Base-by-base conservation (phyloP, 2,329 filamentous ascomycete species). In the Fusarium temperatum region DNA sequence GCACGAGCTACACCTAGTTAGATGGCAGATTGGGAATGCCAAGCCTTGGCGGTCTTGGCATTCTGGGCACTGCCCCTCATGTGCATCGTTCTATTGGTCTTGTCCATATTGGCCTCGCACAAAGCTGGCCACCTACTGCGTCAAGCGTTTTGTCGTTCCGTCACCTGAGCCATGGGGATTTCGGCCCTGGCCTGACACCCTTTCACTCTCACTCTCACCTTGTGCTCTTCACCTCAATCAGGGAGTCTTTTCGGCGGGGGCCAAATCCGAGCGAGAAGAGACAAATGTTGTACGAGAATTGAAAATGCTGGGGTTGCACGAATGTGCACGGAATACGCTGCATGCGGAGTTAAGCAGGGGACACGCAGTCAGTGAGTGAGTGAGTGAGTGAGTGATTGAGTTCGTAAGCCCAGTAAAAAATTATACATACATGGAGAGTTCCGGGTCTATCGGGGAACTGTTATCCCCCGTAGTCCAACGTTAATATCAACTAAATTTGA, bases 31-130 rank as follows among this genome's bases (percentile, higher is more conserved):
- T 76, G 72, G 58, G 73, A 47, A 44, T 79, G 81, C 81, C 81
- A 83, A 83, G 81, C 64, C 32, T 26, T 26, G 26, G 26, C 26
- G 26, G 81, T 0, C 81, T 83, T 83, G 82, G 82, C 82, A 76
- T 66, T 66, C 82, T 84, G 80, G 82, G 82, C 82, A 78, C 75
- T 75, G 77, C 78, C 78, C 77, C 78, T 77, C 79, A 80, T 80
- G 20, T 69, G 75, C 45, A 63, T 50, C 67, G 63, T 77, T 67
- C 75, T 65, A 82, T 82, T 82, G 80, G 80, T 67, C 74, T 73
- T 70, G 66, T 63, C 55, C 53, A 63, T 56, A 71, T 75, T 67
- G 72, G 75, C 73, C 77, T 78, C 77, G 73, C 77, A 78, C 74
- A 75, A 55, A 66, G 74, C 75, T 76, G 74, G 72, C 77, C 77